These are phyloP conservation scores for Coprinopsis cinerea DNA, from an alignment of 768 basidiomycete species.

Conservation along the genomic window DNA sequence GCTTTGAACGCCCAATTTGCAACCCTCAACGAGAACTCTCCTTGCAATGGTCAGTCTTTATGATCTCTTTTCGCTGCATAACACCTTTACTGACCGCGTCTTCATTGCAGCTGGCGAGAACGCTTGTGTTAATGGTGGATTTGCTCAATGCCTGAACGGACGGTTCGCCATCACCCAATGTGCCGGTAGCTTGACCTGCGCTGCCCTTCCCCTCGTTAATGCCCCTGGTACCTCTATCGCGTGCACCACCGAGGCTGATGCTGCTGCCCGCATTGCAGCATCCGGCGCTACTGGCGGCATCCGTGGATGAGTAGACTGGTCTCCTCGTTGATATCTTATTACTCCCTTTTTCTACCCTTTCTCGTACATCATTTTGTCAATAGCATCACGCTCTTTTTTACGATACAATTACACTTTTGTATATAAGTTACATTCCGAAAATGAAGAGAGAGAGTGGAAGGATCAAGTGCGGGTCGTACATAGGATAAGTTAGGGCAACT, in stretches of 20 bases:
- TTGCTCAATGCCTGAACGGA: conserved; percentile 49
- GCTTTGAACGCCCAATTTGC: conserved; percentile 48
- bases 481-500: too few species aligned
- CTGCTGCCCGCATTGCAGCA: conserved; percentile 34
- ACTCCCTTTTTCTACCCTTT: too few species aligned
- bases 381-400: too few species aligned
- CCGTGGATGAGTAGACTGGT: too few species aligned
- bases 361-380: too few species aligned
- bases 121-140: conserved; percentile 39
- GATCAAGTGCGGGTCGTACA: too few species aligned
- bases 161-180: conserved; percentile 37
- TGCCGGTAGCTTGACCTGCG: conserved; percentile 31
- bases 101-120: conserved; percentile 24
- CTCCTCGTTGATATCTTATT: too few species aligned
- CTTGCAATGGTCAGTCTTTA: conserved; percentile 32
- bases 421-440: too few species aligned
- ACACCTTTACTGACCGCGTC: neutral
- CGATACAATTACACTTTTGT: too few species aligned
- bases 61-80: neutral
- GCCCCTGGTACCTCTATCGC: conserved; percentile 44
- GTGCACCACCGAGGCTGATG: conserved; percentile 44
- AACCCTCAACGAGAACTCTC: conserved; percentile 35
- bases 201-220: conserved; percentile 52
- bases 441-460: too few species aligned
- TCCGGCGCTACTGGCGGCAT: conserved; percentile 26